Percentiles rank a stretch among this genome's conserved stretches.
Evolutionary conservation across 495 filamentous ascomycete species (phyloP).

Genomic region (Neurospora sp.): DNA sequence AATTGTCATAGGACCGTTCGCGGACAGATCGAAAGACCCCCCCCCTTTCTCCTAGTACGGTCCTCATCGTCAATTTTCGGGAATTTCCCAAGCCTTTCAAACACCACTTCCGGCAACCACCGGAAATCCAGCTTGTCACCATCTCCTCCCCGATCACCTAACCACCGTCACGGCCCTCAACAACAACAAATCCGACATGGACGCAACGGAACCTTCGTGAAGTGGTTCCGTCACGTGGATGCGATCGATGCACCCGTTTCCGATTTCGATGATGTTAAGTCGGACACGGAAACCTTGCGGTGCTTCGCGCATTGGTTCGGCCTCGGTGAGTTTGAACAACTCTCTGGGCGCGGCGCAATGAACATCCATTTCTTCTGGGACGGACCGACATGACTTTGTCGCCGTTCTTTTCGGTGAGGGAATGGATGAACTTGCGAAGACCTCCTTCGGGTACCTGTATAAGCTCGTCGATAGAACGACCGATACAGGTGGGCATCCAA

Average conservation of each 20-base stretch:
- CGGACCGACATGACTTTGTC: constrained; percentile 17
- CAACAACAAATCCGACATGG: too few species aligned
- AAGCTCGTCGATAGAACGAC: constrained; percentile 74
- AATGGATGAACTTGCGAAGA: constrained; percentile 40
- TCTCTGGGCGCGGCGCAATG: constrained; percentile 57
- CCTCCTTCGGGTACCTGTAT: constrained; percentile 72
- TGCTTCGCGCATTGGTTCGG: neutral
- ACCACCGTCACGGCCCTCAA: too few species aligned
- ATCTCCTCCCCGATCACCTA: too few species aligned
- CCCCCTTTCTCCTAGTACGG: too few species aligned
- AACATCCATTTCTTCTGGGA: constrained; percentile 33
- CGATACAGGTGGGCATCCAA: constrained; percentile 79
- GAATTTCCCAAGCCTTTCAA: too few species aligned
- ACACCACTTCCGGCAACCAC: too few species aligned
- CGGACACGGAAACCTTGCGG: constrained; percentile 11
- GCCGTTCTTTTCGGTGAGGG: constrained; percentile 14
- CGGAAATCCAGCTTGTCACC: too few species aligned
- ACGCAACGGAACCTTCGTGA: too few species aligned
- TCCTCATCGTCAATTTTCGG: too few species aligned
- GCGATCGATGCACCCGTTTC: constrained; percentile 8
- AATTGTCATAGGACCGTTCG: too few species aligned
- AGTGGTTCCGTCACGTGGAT: constrained; percentile 10
- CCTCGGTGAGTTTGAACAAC: constrained; percentile 75
- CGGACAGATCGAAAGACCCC: too few species aligned
- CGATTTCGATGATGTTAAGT: constrained; percentile 11